Base-by-base conservation (phyloP, 441 rosid species). In the Arabidopsis hybrid region DNA sequence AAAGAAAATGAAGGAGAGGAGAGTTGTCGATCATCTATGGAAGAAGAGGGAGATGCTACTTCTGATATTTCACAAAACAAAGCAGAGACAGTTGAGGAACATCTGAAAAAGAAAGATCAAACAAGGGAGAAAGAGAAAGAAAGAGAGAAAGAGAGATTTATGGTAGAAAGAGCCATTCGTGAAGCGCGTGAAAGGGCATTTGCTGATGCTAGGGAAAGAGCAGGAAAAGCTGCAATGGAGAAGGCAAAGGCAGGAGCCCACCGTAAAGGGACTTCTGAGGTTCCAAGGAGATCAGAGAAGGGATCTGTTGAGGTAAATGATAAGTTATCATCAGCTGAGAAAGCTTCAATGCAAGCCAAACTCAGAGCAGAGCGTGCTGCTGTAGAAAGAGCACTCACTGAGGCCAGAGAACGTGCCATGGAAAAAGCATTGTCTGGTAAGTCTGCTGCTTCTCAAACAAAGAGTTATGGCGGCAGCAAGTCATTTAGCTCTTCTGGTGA, bases 181-280 rank as follows among this genome's bases (percentile, higher is more conserved):
- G 99, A 95, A 84, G 99, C 95, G 51, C 93, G 96, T 42, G 96
- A 86, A 86, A 88, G 99, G 74, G 98, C 98, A 39, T 95, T 88
- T 81, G 89, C 90, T 77, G 99, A 91, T 73, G 99, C 93, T 71
- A 87, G 81, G 60, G 96, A 89, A 76, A 87, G 90, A 82, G 92
- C 91, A 63, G 97, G 88, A 75, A 87, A 87, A 82, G 92, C 90
- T 67, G 91, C 92, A 34, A 84, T 83, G 57, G 92, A 89, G 83
- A 92, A 80, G 86, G 91, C 85, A 65, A 84, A 89, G 79, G 83
- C 83, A 32, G 88, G 80, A 87, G 87, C 84, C 29, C 85, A 81
- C 16, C 91, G 81, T 65, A 89, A 76, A 81, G 84, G 67, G 62
- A 76, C 64, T 75, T 81, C 84, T 36, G 93, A 82, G 63, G 82